phyloP scores from a whole-genome alignment of 306 rosid species.

The Pyrus pyrifolia region DNA sequence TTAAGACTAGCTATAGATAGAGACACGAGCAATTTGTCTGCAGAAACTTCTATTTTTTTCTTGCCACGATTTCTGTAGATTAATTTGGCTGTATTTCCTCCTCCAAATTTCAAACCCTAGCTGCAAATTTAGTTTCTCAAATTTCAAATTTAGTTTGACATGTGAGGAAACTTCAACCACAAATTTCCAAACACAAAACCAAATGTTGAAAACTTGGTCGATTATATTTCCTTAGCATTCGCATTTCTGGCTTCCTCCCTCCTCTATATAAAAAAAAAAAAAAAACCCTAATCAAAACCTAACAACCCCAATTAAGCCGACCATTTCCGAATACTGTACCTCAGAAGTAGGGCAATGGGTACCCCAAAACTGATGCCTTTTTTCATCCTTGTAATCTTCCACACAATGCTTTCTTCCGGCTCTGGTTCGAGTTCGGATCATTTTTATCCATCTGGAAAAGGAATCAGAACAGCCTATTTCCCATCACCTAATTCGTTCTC shows the following conservation, averaged over 20 bases:
- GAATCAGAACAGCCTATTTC: slow-evolving; percentile 71
- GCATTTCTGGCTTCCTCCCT: background rate
- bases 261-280: background rate
- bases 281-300: background rate
- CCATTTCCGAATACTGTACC: background rate
- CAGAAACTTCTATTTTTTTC: background rate
- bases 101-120: background rate
- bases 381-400: background rate
- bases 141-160: background rate
- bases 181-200: background rate
- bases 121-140: background rate
- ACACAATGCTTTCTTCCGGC: background rate
- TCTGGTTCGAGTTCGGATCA: background rate
- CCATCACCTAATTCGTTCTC: slow-evolving; percentile 34
- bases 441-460: background rate
- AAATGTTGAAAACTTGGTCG: background rate
- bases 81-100: slow-evolving; percentile 10
- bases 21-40: background rate
- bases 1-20: background rate
- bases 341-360: background rate
- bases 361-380: background rate
- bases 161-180: background rate
- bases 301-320: background rate
- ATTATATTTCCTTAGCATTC: background rate
- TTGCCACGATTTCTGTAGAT: background rate